Evolutionary conservation across 2,329 filamentous ascomycete species (phyloP), one percentile per base, ranked within the genome.

Genomic region (Fusarium protoensiforme): DNA sequence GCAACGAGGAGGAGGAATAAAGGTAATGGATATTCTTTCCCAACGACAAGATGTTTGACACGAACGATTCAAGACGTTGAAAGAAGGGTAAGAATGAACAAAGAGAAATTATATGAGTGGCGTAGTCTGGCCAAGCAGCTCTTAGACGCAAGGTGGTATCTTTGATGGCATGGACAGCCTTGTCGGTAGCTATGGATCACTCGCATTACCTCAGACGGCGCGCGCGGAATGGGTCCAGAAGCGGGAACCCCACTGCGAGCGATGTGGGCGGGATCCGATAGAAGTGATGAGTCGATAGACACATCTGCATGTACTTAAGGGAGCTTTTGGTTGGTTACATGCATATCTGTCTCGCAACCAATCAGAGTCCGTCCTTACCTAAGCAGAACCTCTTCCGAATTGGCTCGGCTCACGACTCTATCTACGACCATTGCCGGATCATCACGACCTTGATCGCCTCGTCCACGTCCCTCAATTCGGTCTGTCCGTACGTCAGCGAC

Each of bases 401-500:
- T 73, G 71, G 75, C 66, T 72, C 71, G 62, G 71, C 67, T 72
- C 68, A 69, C 71, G 48, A 71, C 72, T 72, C 67, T 57, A 69
- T 75, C 54, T 54, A 58, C 61, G 29, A 61, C 36, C 63, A 74
- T 71, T 67, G 69, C 71, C 53, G 67, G 59, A 58, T 58, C 61
- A 70, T 72, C 69, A 57, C 31, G n/a, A 65, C 61, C 57, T 56
- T 61, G 41, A 61, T 73, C 65, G 65, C 43, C 67, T 74, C 69
- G 66, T 67, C 41, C 36, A 61, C 64, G 64, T 66, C 65, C 61
- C 38, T 22, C 66, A 75, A 73, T 78, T 76, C 73, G 68, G 76
- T 62, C 56, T 61, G 29, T 64, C 61, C 58, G 76, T 78, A 66
- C 56, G 75, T 74, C 65, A 71, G 72, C 68, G 60, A 13, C 54